Evolutionary conservation across 2,329 filamentous ascomycete species (phyloP), one percentile per base, ranked within the genome.

Genomic region (Lachnellula occidentalis): DNA sequence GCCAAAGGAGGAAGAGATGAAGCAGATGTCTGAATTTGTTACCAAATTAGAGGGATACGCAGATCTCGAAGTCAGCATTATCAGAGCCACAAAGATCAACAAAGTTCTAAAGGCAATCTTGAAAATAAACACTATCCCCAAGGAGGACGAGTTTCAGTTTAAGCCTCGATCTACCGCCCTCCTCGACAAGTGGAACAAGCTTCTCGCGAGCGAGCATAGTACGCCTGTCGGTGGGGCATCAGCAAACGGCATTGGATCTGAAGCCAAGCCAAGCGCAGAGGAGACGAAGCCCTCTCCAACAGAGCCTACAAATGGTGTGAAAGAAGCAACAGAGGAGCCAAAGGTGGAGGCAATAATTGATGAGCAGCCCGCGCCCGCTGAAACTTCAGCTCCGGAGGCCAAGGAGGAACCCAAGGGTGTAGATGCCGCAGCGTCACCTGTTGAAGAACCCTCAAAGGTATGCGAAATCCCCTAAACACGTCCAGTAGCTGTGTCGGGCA

Each of bases 91-190:
- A 58, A 99, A 97, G 79, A 96, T 99, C 73, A 92, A 97, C 82
- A 99, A 99, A 76, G 92, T 99, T 11, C 80, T 99, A 54, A 96
- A 95, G 76, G 91, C 87, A 4, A 94, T 99, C 62, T 77, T 96
- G 66, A 96, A 96, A 76, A 78, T 99, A 8, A 43, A 43, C 34
- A 79, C 79, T 3, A 95, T 99, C 63, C 92, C 92, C 5, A 86
- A 86, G 58, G 94, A 99, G 61, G 88, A 92, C 36, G 88, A 95
- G 62, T 95, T 87, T 71, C 76, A 88, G 53, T 96, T 99, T 81
- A 95, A 94, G 76, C 77, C 85, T 61, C 87, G 94, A 50, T 92
- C 90, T 36, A 80, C 88, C 61, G 78, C 80, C 5, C 78, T 99
- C 47, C 77, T 97, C n/a, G 84, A 86, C 61, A 88, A 87, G 71